phyloP scores from a whole-genome alignment of 169 alveolate genomes.

The Plasmodium yoelii region DNA sequence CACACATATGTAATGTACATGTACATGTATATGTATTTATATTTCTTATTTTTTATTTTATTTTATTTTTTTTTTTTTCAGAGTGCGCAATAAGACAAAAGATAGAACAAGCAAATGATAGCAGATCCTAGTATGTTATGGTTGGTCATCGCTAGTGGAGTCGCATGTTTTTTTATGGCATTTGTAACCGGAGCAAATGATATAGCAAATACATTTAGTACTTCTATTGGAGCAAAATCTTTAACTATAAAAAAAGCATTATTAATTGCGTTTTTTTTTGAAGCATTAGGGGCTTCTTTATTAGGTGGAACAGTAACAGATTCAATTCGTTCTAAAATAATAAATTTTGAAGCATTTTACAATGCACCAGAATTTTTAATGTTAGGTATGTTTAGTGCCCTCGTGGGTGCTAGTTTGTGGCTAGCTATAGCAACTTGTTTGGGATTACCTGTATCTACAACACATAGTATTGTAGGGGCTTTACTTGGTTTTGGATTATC shows the following conservation, averaged over 20 bases:
- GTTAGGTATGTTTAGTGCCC: conserved; percentile 89
- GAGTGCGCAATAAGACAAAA: conserved; percentile 16
- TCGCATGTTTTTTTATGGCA: conserved; percentile 84
- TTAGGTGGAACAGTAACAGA: conserved; percentile 92
- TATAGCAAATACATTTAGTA: conserved; percentile 90
- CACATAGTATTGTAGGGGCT: conserved; percentile 90
- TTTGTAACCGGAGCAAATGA: conserved; percentile 91
- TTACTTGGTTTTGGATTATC: conserved; percentile 90
- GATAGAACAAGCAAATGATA: conserved; percentile 74
- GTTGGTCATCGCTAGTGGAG: conserved; percentile 86
- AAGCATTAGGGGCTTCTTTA: conserved; percentile 88
- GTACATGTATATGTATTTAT: too few species aligned
- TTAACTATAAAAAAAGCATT: conserved; percentile 84
- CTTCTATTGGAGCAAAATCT: conserved; percentile 89
- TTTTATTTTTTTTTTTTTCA: conserved; percentile 8
- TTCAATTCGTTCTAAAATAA: conserved; percentile 84
- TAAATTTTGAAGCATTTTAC: conserved; percentile 84
- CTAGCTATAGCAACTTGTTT: conserved; percentile 83
- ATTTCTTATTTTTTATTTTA: too few species aligned
- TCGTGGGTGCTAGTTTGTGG: conserved; percentile 88
- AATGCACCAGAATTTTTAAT: conserved; percentile 87
- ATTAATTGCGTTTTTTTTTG: conserved; percentile 85
- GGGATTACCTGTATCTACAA: conserved; percentile 91
- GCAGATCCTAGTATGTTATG: conserved; percentile 85
- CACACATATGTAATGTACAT: not conserved